Conservation (phyloP, 306 rosid species). For the Senna tora region DNA sequence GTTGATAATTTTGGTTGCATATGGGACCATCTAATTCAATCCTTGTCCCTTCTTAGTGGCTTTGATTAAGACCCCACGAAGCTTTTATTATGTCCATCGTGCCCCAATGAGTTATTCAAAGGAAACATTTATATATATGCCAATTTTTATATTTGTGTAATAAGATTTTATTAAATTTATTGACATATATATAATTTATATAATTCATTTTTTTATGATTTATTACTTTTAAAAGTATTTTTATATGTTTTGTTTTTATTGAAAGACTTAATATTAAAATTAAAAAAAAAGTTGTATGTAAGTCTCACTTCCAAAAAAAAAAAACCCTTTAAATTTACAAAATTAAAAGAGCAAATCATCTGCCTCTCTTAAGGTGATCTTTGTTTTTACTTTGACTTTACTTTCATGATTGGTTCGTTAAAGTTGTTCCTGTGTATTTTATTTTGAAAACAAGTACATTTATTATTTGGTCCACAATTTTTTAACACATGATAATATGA, state of each 20-base stretch:
- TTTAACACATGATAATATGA: neutral
- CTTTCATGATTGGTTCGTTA: neutral
- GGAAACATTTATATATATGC: too few species aligned
- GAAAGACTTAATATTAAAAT: too few species aligned
- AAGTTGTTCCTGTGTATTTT: neutral
- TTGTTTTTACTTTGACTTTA: too few species aligned
- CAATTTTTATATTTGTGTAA: too few species aligned
- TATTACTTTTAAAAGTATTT: too few species aligned
- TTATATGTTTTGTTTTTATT: too few species aligned
- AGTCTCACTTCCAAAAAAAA: too few species aligned
- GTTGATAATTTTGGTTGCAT: constrained; percentile 18
- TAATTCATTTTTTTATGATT: too few species aligned
- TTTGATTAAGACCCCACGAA: constrained; percentile 40
- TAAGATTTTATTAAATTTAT: too few species aligned
- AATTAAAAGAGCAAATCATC: neutral
- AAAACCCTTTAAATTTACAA: constrained; percentile 12
- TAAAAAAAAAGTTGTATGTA: too few species aligned
- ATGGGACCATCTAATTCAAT: constrained; percentile 38
- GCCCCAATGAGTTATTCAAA: constrained; percentile 38
- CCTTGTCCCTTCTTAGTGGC: constrained; percentile 23
- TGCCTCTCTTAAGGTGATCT: neutral
- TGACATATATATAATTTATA: too few species aligned
- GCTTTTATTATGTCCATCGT: constrained; percentile 42
- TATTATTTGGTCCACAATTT: neutral
- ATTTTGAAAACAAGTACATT: neutral